A percentile compares a stretch with the other conserved stretches of the same genome.
phyloP scores from a whole-genome alignment of 371 early-diverging fungal species.

The Coemansia sp. region DNA sequence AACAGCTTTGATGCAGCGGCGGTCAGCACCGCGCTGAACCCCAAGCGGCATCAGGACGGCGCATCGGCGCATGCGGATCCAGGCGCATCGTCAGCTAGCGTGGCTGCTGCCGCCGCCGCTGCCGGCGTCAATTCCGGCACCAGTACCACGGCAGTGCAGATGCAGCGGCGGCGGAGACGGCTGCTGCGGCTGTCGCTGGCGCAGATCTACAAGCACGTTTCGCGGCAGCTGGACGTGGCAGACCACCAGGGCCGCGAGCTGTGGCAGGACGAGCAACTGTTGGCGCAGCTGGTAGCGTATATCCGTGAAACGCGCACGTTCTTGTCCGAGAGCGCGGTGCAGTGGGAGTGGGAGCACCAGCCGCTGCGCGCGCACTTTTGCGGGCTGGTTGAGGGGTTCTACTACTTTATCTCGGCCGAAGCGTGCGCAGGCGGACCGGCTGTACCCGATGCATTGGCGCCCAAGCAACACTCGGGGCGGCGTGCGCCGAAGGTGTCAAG shows the following conservation, averaged over 20 bases:
- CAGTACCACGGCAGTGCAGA: conserved; percentile 28
- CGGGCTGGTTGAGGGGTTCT: conserved; percentile 79
- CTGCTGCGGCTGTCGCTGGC: conserved; percentile 48
- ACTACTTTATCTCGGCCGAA: conserved; percentile 53
- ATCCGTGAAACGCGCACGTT: conserved; percentile 73
- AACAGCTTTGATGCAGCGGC: conserved; percentile 44
- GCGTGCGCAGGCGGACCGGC: neutral
- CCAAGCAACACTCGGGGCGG: conserved; percentile 12
- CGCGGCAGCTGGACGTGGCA: conserved; percentile 37
- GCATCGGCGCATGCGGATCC: neutral
- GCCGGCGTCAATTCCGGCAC: conserved; percentile 6
- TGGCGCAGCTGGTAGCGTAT: conserved; percentile 66
- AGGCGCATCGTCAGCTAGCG: conserved; percentile 25
- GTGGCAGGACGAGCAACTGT: conserved; percentile 63
- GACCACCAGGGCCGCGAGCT: conserved; percentile 53
- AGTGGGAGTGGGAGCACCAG: conserved; percentile 86
- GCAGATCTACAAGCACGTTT: conserved; percentile 45
- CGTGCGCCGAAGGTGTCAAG: conserved; percentile 52
- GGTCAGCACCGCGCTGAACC: conserved; percentile 1
- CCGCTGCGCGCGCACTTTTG: conserved; percentile 84
- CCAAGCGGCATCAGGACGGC: neutral
- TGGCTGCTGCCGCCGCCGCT: conserved; percentile 24
- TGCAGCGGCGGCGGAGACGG: conserved; percentile 32
- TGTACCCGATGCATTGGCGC: neutral
- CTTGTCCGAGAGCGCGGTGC: conserved; percentile 68